Evolutionary conservation across 495 filamentous ascomycete genomes (phyloP).

Genomic region (Xylaria nigripes): DNA sequence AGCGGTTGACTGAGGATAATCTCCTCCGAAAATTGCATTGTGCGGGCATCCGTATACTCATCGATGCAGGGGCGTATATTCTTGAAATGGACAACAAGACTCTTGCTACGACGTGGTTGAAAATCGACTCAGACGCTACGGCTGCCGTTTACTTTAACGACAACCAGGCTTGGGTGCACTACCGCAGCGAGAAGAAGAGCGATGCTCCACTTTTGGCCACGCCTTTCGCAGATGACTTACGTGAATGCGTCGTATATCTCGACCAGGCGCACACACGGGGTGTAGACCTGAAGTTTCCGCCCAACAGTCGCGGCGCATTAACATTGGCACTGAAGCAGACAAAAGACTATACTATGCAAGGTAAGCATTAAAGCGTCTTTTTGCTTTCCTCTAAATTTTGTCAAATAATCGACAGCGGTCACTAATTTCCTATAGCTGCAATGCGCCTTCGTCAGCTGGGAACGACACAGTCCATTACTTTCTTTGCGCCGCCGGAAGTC

Average conservation of each 20-base stretch:
- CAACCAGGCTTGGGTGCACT: conserved; percentile 36
- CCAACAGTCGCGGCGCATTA: conserved; percentile 34
- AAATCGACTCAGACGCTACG: conserved; percentile 25
- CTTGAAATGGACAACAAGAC: conserved; percentile 38
- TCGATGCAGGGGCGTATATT: conserved; percentile 46
- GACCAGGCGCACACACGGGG: conserved; percentile 41
- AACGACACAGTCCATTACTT: conserved; percentile 28
- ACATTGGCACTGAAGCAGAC: conserved; percentile 41
- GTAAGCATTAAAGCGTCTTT: conserved; percentile 3
- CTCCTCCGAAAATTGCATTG: conserved; percentile 28
- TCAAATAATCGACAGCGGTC: not conserved
- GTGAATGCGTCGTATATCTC: conserved; percentile 30
- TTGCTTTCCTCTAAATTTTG: not conserved
- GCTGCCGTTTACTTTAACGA: conserved; percentile 29
- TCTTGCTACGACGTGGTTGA: conserved; percentile 43
- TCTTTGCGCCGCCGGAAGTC: conserved; percentile 37
- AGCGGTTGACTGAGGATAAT: conserved; percentile 28
- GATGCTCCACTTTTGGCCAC: conserved; percentile 32
- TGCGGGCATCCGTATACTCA: conserved; percentile 35
- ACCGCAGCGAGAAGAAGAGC: conserved; percentile 28
- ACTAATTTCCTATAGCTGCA: not conserved
- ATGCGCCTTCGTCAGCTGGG: conserved; percentile 32
- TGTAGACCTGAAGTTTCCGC: conserved; percentile 41
- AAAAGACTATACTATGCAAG: conserved; percentile 45
- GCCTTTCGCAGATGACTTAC: conserved; percentile 36